phyloP scores from a whole-genome alignment of 2,329 filamentous ascomycete species.

The Arthrinium phaeospermum region DNA sequence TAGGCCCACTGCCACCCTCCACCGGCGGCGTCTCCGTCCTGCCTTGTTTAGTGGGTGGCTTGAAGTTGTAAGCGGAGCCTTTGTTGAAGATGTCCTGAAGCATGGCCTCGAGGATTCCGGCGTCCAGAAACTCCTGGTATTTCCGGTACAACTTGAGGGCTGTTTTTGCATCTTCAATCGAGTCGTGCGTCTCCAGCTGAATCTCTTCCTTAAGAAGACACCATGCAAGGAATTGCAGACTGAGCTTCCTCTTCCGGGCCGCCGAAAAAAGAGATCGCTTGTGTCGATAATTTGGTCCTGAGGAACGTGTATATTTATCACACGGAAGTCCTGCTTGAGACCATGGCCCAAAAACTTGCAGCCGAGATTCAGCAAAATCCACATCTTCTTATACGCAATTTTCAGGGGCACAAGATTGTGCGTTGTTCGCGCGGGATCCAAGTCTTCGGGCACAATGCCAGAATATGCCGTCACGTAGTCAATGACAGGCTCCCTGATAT shows the following conservation, averaged over 20 bases:
- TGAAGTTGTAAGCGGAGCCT: slow-evolving; percentile 64
- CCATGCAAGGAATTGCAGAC: slow-evolving; percentile 90
- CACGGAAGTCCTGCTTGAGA: slow-evolving; percentile 92
- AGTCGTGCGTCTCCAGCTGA: slow-evolving; percentile 90
- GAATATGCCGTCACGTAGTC: slow-evolving; percentile 96
- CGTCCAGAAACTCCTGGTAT: slow-evolving; percentile 86
- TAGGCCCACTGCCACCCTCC: slow-evolving; percentile 27
- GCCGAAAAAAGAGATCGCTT: slow-evolving; percentile 85
- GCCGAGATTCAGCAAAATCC: slow-evolving; percentile 92
- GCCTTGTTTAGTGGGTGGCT: slow-evolving; percentile 50
- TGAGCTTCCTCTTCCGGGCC: slow-evolving; percentile 82
- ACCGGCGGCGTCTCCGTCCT: slow-evolving; percentile 36
- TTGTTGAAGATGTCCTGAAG: slow-evolving; percentile 83
- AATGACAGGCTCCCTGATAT: slow-evolving; percentile 86
- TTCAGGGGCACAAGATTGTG: slow-evolving; percentile 90
- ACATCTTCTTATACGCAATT: slow-evolving; percentile 95
- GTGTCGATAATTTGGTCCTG: slow-evolving; percentile 92
- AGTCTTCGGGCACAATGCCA: slow-evolving; percentile 83
- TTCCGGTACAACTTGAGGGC: slow-evolving; percentile 89
- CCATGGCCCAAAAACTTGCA: slow-evolving; percentile 95
- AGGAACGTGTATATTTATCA: slow-evolving; percentile 96
- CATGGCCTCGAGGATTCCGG: slow-evolving; percentile 81
- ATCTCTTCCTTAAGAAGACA: slow-evolving; percentile 91
- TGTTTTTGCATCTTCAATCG: slow-evolving; percentile 91
- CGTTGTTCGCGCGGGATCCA: slow-evolving; percentile 74